Base-by-base conservation (phyloP, 2,329 filamentous ascomycete species). In the Aspergillus sp. region DNA sequence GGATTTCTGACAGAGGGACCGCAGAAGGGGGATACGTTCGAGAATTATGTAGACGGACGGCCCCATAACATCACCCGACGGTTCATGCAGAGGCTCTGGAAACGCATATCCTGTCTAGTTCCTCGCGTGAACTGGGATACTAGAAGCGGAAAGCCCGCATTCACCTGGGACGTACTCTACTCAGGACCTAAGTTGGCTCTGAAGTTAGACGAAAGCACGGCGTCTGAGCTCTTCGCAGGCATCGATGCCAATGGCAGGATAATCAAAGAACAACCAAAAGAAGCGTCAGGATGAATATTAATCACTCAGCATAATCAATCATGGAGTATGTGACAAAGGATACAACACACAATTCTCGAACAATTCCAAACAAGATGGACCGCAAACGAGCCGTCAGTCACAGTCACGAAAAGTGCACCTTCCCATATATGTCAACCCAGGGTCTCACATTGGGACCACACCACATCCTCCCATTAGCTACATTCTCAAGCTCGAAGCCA, bases 61-160 rank as follows among this genome's bases (percentile, higher is more conserved):
- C 77, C 78, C 13, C 78, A 79, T 60, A 64, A 63, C 3, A 73
- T 80, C 42, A 78, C 75, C 5, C 59, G 68, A 17, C 71, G 77
- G 11, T 71, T 79, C 50, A 77, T 81, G 71, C 66, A 62, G 8
- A 70, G 73, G 27, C 57, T 73, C 15, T 79, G 77, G 77, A 68
- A 68, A 47, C 74, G 71, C n/a, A 62, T 78, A 23, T 73, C 71
- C 36, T 63, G 62, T 41, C 48, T 75, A 15, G 69, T 75, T 1
- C 77, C 77, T 17, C 70, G 68, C 8, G 66, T 70, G 57, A 58
- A 58, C 15, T 71, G 65, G 65, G 65, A 70, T 57, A 52, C 60
- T 2, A 41, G 32, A 11, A 61, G 58, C 2, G 54, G 70, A 10
- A 73, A 67, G 59, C 67, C 62, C 55, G 41, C 53, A 1, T 73